A percentile compares a stretch with the other conserved stretches of the same genome.
Evolutionary conservation across 768 basidiomycete species (phyloP).

Genomic region (Lactarius hatsudake): DNA sequence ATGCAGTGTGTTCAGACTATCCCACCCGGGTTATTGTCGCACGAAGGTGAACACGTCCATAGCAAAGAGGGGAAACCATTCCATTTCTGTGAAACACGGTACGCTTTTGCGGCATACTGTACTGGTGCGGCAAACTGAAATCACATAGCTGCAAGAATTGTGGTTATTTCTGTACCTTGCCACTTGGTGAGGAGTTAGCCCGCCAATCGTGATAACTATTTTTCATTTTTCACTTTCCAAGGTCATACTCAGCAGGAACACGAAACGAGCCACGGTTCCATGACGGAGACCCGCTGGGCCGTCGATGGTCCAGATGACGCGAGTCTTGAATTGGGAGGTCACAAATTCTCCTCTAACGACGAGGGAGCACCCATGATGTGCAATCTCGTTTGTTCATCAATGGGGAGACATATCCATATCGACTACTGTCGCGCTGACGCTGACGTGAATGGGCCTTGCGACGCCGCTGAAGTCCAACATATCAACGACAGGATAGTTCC

Average conservation of each 20-base stretch:
- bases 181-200: slow-evolving; percentile 40
- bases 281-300: slow-evolving; percentile 57
- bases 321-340: slow-evolving; percentile 52
- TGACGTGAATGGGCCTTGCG: slow-evolving; percentile 37
- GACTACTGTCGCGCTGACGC: slow-evolving; percentile 50
- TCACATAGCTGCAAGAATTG: slow-evolving; percentile 50
- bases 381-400: slow-evolving; percentile 49
- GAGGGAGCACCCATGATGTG: slow-evolving; percentile 66
- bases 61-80: slow-evolving; percentile 42
- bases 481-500: slow-evolving; percentile 43
- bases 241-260: slow-evolving; percentile 60
- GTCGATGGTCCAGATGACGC: slow-evolving; percentile 53
- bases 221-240: slow-evolving; percentile 27
- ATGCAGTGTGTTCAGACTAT: slow-evolving; percentile 49
- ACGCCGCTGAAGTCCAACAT: slow-evolving; percentile 46
- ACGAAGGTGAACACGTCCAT: slow-evolving; percentile 50
- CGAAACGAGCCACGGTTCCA: slow-evolving; percentile 62
- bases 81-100: slow-evolving; percentile 56
- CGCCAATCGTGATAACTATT: not conserved
- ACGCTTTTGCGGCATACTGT: slow-evolving; percentile 11
- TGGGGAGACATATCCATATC: slow-evolving; percentile 60
- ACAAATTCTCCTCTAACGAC: slow-evolving; percentile 51
- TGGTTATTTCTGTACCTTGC: slow-evolving; percentile 56
- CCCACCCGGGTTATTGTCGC: slow-evolving; percentile 41
- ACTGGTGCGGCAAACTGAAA: not conserved